Evolutionary conservation across 2,329 filamentous ascomycete species (phyloP).

Genomic region (Ophiostoma triangulosporum): DNA sequence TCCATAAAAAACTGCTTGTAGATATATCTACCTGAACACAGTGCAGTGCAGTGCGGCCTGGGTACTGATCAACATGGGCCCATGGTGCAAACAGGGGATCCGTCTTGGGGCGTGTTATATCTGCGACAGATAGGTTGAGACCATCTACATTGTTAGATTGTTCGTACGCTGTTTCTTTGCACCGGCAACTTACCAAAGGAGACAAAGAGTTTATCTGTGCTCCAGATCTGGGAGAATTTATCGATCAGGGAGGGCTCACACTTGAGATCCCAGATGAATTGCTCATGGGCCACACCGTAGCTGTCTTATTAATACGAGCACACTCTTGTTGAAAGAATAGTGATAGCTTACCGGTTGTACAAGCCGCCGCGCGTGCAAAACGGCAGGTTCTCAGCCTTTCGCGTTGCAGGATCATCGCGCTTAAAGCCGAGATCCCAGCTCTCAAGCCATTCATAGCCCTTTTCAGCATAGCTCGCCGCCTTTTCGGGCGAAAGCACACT

Average conservation of each 20-base stretch:
- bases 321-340: too few relatives aligned
- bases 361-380: not conserved
- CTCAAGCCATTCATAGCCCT: constrained; percentile 2
- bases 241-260: not conserved
- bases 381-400: not conserved
- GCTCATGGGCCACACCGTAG: constrained; percentile 1
- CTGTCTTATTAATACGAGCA: not conserved
- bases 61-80: constrained; percentile 2
- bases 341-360: not conserved
- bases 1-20: not conserved
- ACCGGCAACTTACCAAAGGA: not conserved
- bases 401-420: not conserved
- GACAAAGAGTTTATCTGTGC: not conserved
- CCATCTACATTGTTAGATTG: not conserved
- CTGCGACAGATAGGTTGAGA: constrained; percentile 1
- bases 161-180: not conserved
- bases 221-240: not conserved
- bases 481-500: not conserved
- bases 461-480: not conserved
- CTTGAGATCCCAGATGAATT: constrained; percentile 3
- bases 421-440: constrained; percentile 1
- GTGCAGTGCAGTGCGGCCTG: not conserved
- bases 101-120: not conserved
- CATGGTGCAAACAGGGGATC: not conserved
- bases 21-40: not conserved